phyloP scores from a whole-genome alignment of 1,139 yeast genomes.

The Petasospora fabianii region DNA sequence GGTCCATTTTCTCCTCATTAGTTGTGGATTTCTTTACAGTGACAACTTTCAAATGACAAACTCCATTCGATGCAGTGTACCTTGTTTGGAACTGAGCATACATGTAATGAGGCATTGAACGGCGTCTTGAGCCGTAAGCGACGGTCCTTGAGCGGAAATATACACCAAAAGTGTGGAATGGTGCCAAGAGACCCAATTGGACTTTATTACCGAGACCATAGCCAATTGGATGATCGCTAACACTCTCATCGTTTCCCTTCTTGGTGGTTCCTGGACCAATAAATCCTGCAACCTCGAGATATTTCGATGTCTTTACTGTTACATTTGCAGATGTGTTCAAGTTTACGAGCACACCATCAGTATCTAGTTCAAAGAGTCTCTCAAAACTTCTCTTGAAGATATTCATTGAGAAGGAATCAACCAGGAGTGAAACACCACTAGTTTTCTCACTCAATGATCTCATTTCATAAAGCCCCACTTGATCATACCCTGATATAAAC shows the following conservation, averaged over 20 bases:
- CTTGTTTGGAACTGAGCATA: conserved; percentile 55
- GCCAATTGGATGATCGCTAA: conserved; percentile 62
- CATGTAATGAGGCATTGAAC: conserved; percentile 24
- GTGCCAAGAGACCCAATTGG: conserved; percentile 49
- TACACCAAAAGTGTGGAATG: conserved; percentile 55
- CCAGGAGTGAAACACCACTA: conserved; percentile 58
- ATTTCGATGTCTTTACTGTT: conserved; percentile 45
- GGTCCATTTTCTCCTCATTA: conserved; percentile 17
- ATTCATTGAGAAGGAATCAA: conserved; percentile 63
- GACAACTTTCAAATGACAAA: conserved; percentile 54
- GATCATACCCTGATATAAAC: conserved; percentile 66
- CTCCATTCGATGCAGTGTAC: conserved; percentile 58
- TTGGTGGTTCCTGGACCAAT: conserved; percentile 47
- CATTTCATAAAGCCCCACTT: conserved; percentile 68
- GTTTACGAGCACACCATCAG: conserved; percentile 51
- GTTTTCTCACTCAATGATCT: conserved; percentile 52
- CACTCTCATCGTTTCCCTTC: conserved; percentile 36
- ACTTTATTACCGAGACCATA: conserved; percentile 57
- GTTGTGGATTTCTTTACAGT: conserved; percentile 40
- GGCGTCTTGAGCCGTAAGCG: conserved; percentile 25
- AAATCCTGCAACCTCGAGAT: conserved; percentile 57
- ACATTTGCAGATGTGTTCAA: conserved; percentile 55
- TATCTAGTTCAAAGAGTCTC: conserved; percentile 49
- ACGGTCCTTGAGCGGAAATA: conserved; percentile 60
- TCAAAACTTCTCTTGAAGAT: conserved; percentile 60